Evolutionary conservation across 148 eudicot genomes (phyloP).

Genomic region (Pharnaceum exiguum): DNA sequence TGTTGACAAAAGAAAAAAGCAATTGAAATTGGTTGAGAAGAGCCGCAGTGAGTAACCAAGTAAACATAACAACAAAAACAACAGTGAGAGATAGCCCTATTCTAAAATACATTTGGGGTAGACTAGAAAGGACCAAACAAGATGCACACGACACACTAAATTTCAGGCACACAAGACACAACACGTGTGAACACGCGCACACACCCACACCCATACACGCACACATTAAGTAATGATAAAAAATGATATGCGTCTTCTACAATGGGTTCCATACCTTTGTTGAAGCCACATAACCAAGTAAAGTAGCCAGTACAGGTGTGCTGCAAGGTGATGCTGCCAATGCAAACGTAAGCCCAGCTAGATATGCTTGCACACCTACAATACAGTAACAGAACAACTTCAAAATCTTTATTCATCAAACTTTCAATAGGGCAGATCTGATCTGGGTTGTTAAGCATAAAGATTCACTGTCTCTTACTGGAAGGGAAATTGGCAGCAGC

Average conservation of each 20-base stretch:
- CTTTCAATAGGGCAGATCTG: not conserved
- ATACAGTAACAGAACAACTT: not conserved
- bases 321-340: conserved; percentile 99
- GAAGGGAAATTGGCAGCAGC: conserved; percentile 96
- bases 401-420: conserved; percentile 4
- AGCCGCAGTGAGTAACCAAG: no score
- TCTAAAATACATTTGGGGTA: no score
- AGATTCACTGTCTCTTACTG: conserved; percentile 34
- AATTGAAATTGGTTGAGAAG: not conserved
- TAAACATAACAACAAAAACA: no score
- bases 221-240: no score
- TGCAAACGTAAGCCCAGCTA: conserved; percentile 98
- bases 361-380: conserved; percentile 93
- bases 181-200: no score
- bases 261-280: conserved; percentile 61
- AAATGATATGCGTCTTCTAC: no score
- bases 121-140: no score
- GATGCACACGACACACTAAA: no score
- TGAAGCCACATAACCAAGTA: conserved; percentile 89
- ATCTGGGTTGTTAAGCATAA: not conserved
- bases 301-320: conserved; percentile 90
- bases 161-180: no score
- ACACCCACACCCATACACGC: no score
- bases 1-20: not conserved
- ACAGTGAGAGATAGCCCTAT: no score